These are phyloP conservation scores for Penicillium paneum DNA, from an alignment of 2,329 filamentous ascomycete species.

Conservation along the genomic window DNA sequence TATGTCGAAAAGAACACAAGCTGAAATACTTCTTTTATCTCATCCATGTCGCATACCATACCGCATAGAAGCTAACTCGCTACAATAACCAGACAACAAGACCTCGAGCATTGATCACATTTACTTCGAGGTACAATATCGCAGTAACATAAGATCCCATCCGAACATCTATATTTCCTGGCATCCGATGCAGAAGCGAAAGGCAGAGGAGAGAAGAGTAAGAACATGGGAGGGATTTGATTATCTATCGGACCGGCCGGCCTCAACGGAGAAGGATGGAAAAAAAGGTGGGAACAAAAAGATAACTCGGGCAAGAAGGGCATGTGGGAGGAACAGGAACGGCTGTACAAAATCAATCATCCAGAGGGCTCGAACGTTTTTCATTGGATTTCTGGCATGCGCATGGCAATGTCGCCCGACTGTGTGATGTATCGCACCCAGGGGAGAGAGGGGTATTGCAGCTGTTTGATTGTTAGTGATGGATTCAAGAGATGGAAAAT, in stretches of 20 bases:
- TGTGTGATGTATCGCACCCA: constrained; percentile 99
- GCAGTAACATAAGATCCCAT: not conserved
- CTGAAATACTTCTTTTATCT: not conserved
- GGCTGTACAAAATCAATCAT: constrained; percentile 24
- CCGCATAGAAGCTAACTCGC: not conserved
- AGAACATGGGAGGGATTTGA: constrained; percentile 17
- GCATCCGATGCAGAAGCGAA: constrained; percentile 2
- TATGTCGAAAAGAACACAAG: not conserved
- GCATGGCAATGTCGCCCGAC: constrained; percentile 91
- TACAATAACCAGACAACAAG: not conserved
- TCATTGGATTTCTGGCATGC: constrained; percentile 85
- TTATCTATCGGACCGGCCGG: constrained; percentile 32
- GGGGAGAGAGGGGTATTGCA: constrained; percentile 95
- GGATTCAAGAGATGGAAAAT: not conserved
- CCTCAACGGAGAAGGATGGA: constrained; percentile 20
- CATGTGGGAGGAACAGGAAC: not conserved
- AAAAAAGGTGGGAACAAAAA: constrained; percentile 4
- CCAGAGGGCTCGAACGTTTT: constrained; percentile 12
- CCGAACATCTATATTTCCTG: constrained; percentile 2
- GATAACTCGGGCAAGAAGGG: not conserved
- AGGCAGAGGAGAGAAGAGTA: constrained; percentile 2
- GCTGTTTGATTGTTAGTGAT: constrained; percentile 48
- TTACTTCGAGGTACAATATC: not conserved
- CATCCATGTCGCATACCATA: too few relatives aligned
- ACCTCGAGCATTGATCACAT: not conserved